Evolutionary conservation across 2,329 filamentous ascomycete genomes (phyloP), one percentile per base, ranked within the genome.

Genomic region (Metarhizium humberi): DNA sequence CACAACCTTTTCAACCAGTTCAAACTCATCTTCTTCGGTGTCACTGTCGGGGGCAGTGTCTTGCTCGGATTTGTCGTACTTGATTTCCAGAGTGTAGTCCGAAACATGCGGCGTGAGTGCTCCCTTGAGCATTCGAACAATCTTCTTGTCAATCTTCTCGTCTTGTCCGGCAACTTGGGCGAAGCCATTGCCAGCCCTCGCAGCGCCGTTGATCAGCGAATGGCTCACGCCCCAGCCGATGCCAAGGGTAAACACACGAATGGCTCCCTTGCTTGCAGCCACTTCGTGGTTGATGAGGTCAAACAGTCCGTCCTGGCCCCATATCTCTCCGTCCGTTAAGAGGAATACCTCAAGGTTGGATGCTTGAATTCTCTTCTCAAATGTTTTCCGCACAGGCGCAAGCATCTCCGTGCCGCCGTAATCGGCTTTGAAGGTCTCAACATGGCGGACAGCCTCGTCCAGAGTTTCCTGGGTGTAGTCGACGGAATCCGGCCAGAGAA

Each of bases 71-170:
- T 29, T 25, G 3, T 63, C 67, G 60, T 87, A 88, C 54, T 82
- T 79, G 57, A 89, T 70, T 62, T 86, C 81, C 1, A 90, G 70
- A 0, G 73, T 76, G 62, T 85, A 88, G 63, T 88, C 78, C 16
- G 55, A 91, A 73, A 25, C 87, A 91, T 90, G 78, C 2, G 25
- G 25, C 3, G 25, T 25, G 25, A 25, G 25, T 25, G 25, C 25
- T 25, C 25, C 25, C 25, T 25, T 25, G 25, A 25, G 25, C 25
- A 25, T 25, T 4, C 25, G 25, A 4, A 90, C 76, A 1, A 90
- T 77, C 64, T 87, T 87, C 59, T 72, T 79, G 61, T 87, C 82
- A 69, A 89, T 25, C 25, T 25, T 80, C 63, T 90, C 87, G 1
- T 78, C 71, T 6, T 80, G 69, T 1, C 73, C 74, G 0, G 90